phyloP scores from a whole-genome alignment of 495 filamentous ascomycete genomes.

The Podospora australis region DNA sequence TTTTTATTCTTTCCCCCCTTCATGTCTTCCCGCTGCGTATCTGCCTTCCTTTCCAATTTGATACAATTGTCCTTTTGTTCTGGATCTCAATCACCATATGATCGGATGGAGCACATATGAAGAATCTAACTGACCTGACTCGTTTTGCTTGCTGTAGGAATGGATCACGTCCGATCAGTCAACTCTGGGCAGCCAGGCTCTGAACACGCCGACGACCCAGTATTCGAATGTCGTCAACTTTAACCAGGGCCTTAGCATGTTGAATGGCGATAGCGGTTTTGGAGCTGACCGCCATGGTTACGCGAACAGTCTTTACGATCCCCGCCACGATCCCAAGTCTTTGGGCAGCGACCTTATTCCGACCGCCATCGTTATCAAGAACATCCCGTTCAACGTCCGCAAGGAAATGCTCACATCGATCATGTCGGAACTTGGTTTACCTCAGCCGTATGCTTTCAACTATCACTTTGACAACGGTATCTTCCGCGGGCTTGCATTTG shows the following conservation, averaged over 20 bases:
- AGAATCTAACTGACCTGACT: conserved; percentile 7
- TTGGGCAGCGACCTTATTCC: conserved; percentile 73
- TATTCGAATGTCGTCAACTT: conserved; percentile 19
- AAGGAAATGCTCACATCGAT: conserved; percentile 88
- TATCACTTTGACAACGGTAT: conserved; percentile 99
- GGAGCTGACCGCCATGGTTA: conserved; percentile 24
- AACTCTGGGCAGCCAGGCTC: conserved; percentile 34
- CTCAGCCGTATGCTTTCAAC: conserved; percentile 96
- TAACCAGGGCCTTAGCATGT: conserved; percentile 23
- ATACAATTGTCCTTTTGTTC: background rate
- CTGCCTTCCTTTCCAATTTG: background rate
- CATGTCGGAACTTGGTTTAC: conserved; percentile 87
- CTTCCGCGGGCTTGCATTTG: conserved; percentile 92
- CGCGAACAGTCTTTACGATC: conserved; percentile 25
- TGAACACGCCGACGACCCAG: conserved; percentile 30
- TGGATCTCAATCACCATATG: too few species aligned
- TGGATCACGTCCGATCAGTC: conserved; percentile 43
- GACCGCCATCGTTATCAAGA: conserved; percentile 98
- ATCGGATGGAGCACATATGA: too few species aligned
- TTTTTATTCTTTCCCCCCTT: conserved; percentile 3
- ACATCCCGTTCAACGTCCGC: conserved; percentile 96
- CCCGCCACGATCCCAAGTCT: conserved; percentile 27
- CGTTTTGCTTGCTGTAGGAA: conserved; percentile 25
- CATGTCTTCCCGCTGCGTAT: conserved; percentile 1
- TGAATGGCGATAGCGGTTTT: conserved; percentile 26